Percentiles rank a stretch among this genome's conserved stretches.
phyloP scores from a whole-genome alignment of 345 rosid genomes.

The Nephelium lappaceum region DNA sequence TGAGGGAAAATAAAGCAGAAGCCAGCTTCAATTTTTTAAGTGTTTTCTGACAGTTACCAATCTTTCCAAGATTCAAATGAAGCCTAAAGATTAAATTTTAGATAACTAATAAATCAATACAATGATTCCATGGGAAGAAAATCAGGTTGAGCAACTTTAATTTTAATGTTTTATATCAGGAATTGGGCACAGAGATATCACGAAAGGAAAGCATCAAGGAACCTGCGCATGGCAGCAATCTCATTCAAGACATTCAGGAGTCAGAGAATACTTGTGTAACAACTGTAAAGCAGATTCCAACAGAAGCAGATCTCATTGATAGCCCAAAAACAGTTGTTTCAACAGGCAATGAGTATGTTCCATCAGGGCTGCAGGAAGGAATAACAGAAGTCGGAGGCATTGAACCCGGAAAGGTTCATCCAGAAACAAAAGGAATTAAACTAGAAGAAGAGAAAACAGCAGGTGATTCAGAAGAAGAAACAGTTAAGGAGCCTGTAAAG shows the following conservation, averaged over 20 bases:
- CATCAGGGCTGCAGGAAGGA: slow-evolving; percentile 27
- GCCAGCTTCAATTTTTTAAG: neutral
- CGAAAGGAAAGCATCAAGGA: slow-evolving; percentile 16
- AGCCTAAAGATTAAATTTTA: neutral
- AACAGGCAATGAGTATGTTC: slow-evolving; percentile 25
- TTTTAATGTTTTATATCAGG: slow-evolving; percentile 40
- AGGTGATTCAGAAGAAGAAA: slow-evolving; percentile 24
- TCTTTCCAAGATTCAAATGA: slow-evolving; percentile 4
- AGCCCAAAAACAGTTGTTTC: slow-evolving; percentile 18
- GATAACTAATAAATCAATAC: neutral
- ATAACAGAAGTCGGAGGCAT: slow-evolving; percentile 21
- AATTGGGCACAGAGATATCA: slow-evolving; percentile 20
- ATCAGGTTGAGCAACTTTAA: slow-evolving; percentile 10
- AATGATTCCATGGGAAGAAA: neutral
- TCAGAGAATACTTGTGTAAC: slow-evolving; percentile 23
- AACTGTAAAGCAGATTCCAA: slow-evolving; percentile 30
- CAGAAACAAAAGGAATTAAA: slow-evolving; percentile 30
- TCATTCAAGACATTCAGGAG: slow-evolving; percentile 26
- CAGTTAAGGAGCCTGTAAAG: slow-evolving; percentile 22
- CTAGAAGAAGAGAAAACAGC: slow-evolving; percentile 23
- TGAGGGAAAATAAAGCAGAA: neutral
- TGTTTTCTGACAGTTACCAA: neutral
- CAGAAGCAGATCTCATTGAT: slow-evolving; percentile 29
- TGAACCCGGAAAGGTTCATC: slow-evolving; percentile 28
- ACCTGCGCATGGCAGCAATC: slow-evolving; percentile 23